These are phyloP conservation scores for Fusarium anguioides DNA, from an alignment of 2,329 filamentous ascomycete genomes.

Conservation along the genomic window DNA sequence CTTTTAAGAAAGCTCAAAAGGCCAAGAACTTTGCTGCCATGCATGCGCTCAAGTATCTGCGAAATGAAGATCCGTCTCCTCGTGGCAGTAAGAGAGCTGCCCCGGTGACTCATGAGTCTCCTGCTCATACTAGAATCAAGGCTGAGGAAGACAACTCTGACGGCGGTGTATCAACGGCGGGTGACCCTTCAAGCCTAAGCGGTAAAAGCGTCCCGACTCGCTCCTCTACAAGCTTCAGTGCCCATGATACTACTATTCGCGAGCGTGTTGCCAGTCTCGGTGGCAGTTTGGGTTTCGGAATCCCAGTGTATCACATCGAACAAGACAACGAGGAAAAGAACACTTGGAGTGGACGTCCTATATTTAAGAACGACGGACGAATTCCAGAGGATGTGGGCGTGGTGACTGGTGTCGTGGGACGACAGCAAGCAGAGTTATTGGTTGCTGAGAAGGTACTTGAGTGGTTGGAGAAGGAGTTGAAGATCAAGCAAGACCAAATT, in stretches of 20 bases:
- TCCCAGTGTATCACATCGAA: constrained; percentile 51
- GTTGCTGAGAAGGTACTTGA: constrained; percentile 55
- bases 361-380: constrained; percentile 47
- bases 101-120: constrained; percentile 6
- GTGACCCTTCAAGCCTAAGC: not conserved
- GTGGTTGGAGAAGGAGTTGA: constrained; percentile 48
- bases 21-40: constrained; percentile 66
- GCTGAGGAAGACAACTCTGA: constrained; percentile 25
- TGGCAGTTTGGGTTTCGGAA: constrained; percentile 45
- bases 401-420: constrained; percentile 50
- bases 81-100: constrained; percentile 15
- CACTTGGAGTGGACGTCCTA: constrained; percentile 52
- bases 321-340: constrained; percentile 28
- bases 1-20: constrained; percentile 61
- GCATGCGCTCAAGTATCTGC: constrained; percentile 48
- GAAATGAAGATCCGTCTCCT: not conserved
- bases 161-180: constrained; percentile 1
- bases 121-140: constrained; percentile 25
- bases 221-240: not conserved
- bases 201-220: not conserved
- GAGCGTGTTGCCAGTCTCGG: constrained; percentile 51
- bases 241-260: constrained; percentile 16
- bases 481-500: constrained; percentile 10
- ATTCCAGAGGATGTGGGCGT: constrained; percentile 50
- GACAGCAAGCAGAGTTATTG: constrained; percentile 51